phyloP scores from a whole-genome alignment of 768 basidiomycete genomes.

The Butyriboletus loyo region DNA sequence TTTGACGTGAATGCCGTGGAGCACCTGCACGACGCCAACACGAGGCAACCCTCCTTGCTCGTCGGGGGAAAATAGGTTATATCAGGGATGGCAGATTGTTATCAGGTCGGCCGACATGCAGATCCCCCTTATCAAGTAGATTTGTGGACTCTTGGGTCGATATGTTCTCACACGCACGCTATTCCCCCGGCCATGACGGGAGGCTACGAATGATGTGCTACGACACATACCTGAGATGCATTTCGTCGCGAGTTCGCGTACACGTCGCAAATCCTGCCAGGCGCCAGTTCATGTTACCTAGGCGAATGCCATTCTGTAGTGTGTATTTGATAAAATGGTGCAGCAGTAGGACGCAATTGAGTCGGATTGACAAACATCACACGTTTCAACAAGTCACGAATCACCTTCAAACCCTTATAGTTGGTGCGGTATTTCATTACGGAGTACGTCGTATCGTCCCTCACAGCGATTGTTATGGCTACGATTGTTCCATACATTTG shows the following conservation, averaged over 20 bases:
- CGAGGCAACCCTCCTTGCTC: conserved; percentile 21
- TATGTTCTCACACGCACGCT: too few relatives aligned
- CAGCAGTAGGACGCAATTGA: background rate
- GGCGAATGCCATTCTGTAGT: background rate
- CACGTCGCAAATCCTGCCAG: background rate
- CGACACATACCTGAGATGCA: background rate
- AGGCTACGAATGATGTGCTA: background rate
- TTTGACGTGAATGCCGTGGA: conserved; percentile 4
- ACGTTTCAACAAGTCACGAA: conserved; percentile 15
- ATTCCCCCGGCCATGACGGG: too few relatives aligned
- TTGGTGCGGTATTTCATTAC: conserved; percentile 11
- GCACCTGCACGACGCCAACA: conserved; percentile 1
- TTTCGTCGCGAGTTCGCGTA: background rate
- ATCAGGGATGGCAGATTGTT: too few relatives aligned
- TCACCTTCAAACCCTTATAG: background rate
- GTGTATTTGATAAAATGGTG: background rate
- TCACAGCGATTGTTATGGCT: background rate
- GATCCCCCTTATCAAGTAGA: too few relatives aligned
- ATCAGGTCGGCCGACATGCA: too few relatives aligned
- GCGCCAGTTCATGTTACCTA: background rate
- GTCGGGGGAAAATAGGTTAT: conserved; percentile 4
- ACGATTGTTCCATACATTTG: conserved; percentile 13
- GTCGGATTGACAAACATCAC: conserved; percentile 1
- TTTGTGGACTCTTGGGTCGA: too few relatives aligned
- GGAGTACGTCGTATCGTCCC: conserved; percentile 16